Evolutionary conservation across 1,139 yeast genomes (phyloP).

Genomic region (Ogataea hybrid): DNA sequence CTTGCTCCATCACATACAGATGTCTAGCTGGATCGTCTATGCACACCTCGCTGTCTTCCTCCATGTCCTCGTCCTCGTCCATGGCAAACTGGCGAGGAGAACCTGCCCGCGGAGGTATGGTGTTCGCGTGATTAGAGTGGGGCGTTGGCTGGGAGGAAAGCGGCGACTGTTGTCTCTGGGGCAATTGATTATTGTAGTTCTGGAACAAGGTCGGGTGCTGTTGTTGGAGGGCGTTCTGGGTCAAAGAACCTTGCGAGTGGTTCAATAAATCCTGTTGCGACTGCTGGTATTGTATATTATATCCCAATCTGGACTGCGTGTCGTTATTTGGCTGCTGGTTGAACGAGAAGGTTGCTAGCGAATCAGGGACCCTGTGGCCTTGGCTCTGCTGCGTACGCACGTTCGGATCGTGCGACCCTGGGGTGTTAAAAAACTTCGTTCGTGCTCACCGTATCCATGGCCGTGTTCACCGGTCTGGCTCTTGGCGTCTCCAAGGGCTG

Average conservation of each 20-base stretch:
- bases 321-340: conserved; percentile 19
- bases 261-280: conserved; percentile 12
- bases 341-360: conserved; percentile 26
- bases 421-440: conserved; percentile 71
- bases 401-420: conserved; percentile 22
- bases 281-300: conserved; percentile 19
- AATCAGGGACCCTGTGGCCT: conserved; percentile 22
- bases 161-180: conserved; percentile 18
- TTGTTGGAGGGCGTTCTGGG: conserved; percentile 9
- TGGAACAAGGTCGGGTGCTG: conserved; percentile 20
- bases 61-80: conserved; percentile 37
- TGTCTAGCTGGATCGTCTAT: conserved; percentile 94
- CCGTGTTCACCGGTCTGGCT: conserved; percentile 35
- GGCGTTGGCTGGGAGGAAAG: conserved; percentile 13
- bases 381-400: conserved; percentile 21
- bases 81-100: conserved; percentile 28
- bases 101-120: conserved; percentile 12
- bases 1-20: conserved; percentile 85
- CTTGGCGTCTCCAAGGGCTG: conserved; percentile 40
- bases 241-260: conserved; percentile 7
- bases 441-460: conserved; percentile 57
- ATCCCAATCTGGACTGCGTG: conserved; percentile 22
- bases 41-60: conserved; percentile 52
- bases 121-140: conserved; percentile 8
- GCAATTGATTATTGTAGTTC: conserved; percentile 12